Evolutionary conservation across 768 basidiomycete species (phyloP).

Genomic region (Leccinum truebloodii): DNA sequence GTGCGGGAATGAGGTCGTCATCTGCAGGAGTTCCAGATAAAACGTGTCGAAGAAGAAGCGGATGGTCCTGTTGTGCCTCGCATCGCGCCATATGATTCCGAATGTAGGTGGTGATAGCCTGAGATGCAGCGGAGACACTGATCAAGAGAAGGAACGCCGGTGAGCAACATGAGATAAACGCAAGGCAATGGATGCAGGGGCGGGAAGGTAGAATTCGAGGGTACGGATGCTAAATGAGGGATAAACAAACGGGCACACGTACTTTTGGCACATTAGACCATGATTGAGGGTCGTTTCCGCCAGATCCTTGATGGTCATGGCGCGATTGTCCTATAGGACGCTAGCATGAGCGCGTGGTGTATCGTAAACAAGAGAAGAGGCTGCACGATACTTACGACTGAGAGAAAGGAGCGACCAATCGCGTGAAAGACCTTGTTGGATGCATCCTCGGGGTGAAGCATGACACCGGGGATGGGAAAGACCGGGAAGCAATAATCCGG

Average conservation of each 20-base stretch:
- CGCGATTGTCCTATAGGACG: conserved; percentile 63
- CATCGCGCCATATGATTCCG: conserved; percentile 72
- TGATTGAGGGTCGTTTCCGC: conserved; percentile 65
- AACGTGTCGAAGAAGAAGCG: conserved; percentile 69
- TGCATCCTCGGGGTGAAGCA: conserved; percentile 75
- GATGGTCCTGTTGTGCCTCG: conserved; percentile 68
- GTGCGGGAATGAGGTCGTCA: conserved; percentile 71
- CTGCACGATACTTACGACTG: conserved; percentile 53
- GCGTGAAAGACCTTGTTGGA: conserved; percentile 71
- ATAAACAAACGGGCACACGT: conserved; percentile 29
- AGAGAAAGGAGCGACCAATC: conserved; percentile 70
- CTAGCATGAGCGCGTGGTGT: conserved; percentile 15
- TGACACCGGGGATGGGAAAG: conserved; percentile 64
- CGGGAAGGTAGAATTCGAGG: conserved; percentile 9
- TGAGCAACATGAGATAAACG: conserved; percentile 18
- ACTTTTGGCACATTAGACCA: conserved; percentile 80
- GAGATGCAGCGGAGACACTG: conserved; percentile 76
- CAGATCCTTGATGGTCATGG: conserved; percentile 86
- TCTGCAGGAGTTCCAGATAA: conserved; percentile 72
- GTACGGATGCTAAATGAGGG: conserved; percentile 11
- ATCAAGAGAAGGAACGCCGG: conserved; percentile 1
- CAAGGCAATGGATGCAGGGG: conserved; percentile 8
- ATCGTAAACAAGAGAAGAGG: conserved; percentile 18
- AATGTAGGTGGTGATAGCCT: conserved; percentile 83
- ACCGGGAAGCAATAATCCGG: conserved; percentile 31